phyloP scores from a whole-genome alignment of 73 alveolate species.

The Tetrahymena thermophila region DNA sequence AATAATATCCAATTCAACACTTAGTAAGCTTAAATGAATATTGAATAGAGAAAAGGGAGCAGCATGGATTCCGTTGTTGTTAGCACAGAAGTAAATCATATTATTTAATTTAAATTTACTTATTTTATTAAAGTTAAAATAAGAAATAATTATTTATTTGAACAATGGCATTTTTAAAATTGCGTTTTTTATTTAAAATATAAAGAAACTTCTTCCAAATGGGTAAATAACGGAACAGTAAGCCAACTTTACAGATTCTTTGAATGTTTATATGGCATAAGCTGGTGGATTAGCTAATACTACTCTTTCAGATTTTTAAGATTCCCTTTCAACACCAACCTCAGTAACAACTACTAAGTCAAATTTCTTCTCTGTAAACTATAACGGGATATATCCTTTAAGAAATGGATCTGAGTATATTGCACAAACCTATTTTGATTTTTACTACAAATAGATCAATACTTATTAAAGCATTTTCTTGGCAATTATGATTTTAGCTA shows the following conservation, averaged over 20 bases:
- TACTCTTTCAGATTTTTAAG: conserved; percentile 6
- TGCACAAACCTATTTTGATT: conserved; percentile 16
- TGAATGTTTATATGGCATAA: conserved; percentile 27
- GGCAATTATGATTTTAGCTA: conserved; percentile 8
- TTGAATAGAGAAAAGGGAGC: neutral
- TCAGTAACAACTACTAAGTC: conserved; percentile 6
- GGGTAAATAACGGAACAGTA: neutral
- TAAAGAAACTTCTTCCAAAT: conserved; percentile 6
- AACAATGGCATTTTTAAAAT: too few species aligned
- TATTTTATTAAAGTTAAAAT: too few species aligned
- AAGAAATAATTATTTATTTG: too few species aligned
- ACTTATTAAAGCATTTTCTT: neutral
- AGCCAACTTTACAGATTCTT: conserved; percentile 19
- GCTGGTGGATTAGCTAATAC: conserved; percentile 27
- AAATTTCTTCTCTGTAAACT: conserved; percentile 24
- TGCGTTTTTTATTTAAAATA: neutral
- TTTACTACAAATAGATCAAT: conserved; percentile 12
- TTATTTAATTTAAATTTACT: neutral
- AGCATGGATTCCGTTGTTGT: neutral
- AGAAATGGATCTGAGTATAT: conserved; percentile 32
- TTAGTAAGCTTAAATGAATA: neutral
- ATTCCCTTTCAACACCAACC: conserved; percentile 15
- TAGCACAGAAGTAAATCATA: neutral
- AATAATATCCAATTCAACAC: neutral
- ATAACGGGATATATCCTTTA: conserved; percentile 27